Conservation (phyloP, 192 early-diverging fungal species). For the Coemansia sp. region DNA sequence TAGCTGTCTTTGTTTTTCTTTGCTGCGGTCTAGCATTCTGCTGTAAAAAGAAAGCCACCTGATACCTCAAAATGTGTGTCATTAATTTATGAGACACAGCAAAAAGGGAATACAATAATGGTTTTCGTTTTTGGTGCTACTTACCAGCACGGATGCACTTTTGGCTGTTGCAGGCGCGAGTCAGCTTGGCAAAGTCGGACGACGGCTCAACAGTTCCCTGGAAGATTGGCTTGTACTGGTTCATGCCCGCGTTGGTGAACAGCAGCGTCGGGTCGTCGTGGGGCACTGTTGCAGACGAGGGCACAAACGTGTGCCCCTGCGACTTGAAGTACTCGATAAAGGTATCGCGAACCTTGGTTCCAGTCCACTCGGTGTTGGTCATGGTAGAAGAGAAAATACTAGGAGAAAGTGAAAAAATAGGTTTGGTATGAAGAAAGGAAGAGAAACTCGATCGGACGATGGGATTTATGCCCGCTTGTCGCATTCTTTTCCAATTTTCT, state of each 20-base stretch:
- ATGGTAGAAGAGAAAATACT: conserved; percentile 8
- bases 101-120: neutral
- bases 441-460: too few species aligned
- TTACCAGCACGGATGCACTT: conserved; percentile 98
- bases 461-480: too few species aligned
- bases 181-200: conserved; percentile 85
- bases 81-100: too few species aligned
- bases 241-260: conserved; percentile 97
- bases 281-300: conserved; percentile 91
- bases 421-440: too few species aligned
- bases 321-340: conserved; percentile 86
- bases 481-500: too few species aligned
- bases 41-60: too few species aligned
- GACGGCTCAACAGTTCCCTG: conserved; percentile 93
- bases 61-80: too few species aligned
- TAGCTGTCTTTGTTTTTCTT: too few species aligned
- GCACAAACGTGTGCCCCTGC: conserved; percentile 68
- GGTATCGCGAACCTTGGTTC: conserved; percentile 73
- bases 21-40: too few species aligned
- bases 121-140: conserved; percentile 19
- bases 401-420: neutral
- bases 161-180: conserved; percentile 92
- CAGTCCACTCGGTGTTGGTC: conserved; percentile 66
- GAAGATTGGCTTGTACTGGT: conserved; percentile 98
- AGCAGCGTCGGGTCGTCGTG: conserved; percentile 94